phyloP scores from a whole-genome alignment of 169 alveolate genomes.

The Sarcocystis neurona region DNA sequence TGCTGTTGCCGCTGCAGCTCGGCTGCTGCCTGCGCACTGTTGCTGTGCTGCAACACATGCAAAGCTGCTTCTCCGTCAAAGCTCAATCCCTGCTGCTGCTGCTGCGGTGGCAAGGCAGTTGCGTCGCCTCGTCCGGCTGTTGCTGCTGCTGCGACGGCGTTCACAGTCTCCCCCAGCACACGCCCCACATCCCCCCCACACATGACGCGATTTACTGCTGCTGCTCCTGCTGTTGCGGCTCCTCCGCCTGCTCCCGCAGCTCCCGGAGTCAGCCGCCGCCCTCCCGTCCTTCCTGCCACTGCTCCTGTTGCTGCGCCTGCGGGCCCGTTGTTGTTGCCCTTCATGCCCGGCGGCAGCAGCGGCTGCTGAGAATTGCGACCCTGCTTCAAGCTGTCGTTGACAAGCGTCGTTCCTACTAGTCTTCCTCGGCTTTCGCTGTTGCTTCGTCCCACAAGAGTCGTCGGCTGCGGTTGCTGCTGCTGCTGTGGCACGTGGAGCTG shows the following conservation, averaged over 20 bases:
- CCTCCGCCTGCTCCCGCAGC: not conserved
- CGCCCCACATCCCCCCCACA: not conserved
- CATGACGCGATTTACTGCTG: not conserved
- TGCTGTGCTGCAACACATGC: too few species aligned
- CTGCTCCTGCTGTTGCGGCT: conserved; percentile 4
- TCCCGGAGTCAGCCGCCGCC: not conserved
- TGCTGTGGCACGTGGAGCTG: not conserved
- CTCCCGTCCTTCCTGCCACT: not conserved
- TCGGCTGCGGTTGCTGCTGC: not conserved
- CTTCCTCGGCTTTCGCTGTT: not conserved
- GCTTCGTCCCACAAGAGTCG: not conserved
- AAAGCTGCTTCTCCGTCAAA: too few species aligned
- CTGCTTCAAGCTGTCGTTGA: not conserved
- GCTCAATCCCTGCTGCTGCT: too few species aligned
- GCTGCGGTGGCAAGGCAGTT: too few species aligned
- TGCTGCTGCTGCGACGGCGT: too few species aligned
- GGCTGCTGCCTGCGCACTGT: too few species aligned
- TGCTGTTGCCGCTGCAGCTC: too few species aligned
- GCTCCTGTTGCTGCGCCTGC: not conserved
- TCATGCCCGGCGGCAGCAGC: not conserved
- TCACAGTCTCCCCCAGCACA: too few species aligned
- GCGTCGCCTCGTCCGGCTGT: too few species aligned
- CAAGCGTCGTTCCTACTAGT: not conserved
- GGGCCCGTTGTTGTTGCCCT: not conserved
- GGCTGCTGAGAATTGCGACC: not conserved